Evolutionary conservation across 495 filamentous ascomycete genomes (phyloP).

Genomic region (Aspergillus sclerotioniger): DNA sequence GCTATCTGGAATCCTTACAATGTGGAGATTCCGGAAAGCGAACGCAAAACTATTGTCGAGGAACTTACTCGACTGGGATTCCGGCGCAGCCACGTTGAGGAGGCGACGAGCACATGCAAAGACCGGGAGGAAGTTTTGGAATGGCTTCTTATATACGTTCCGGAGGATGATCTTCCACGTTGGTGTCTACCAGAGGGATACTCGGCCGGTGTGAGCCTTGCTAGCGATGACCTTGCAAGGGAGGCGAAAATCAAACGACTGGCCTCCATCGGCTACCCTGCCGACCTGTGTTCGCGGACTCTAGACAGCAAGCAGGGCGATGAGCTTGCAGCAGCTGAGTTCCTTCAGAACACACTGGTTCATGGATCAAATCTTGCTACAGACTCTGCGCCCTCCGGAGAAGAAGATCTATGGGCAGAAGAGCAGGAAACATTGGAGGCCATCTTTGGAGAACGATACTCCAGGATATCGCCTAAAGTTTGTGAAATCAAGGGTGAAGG

Average conservation of each 20-base stretch:
- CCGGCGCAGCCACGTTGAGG: conserved; percentile 80
- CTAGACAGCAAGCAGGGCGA: conserved; percentile 66
- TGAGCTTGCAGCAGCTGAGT: conserved; percentile 76
- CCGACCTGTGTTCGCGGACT: conserved; percentile 74
- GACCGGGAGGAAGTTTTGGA: conserved; percentile 88
- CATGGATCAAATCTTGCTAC: conserved; percentile 25
- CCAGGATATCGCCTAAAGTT: conserved; percentile 51
- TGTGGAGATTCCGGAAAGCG: conserved; percentile 57
- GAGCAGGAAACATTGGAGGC: conserved; percentile 77
- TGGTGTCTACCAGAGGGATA: conserved; percentile 93
- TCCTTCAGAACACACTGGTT: conserved; percentile 68
- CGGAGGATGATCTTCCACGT: conserved; percentile 87
- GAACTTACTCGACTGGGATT: conserved; percentile 78
- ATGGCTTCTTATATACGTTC: conserved; percentile 94
- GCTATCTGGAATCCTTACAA: conserved; percentile 83
- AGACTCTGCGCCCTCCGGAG: conserved; percentile 21
- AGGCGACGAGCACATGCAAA: conserved; percentile 82
- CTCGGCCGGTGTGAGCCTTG: conserved; percentile 80
- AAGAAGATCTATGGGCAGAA: conserved; percentile 67
- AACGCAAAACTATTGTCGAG: conserved; percentile 61
- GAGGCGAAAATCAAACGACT: conserved; percentile 83
- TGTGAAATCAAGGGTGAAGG: conserved; percentile 62
- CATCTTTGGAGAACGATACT: conserved; percentile 70
- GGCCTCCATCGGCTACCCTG: conserved; percentile 75
- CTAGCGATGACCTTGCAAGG: conserved; percentile 69